These are phyloP conservation scores for Strigomonas culicis DNA, from an alignment of 208 protist species.

Conservation along the genomic window DNA sequence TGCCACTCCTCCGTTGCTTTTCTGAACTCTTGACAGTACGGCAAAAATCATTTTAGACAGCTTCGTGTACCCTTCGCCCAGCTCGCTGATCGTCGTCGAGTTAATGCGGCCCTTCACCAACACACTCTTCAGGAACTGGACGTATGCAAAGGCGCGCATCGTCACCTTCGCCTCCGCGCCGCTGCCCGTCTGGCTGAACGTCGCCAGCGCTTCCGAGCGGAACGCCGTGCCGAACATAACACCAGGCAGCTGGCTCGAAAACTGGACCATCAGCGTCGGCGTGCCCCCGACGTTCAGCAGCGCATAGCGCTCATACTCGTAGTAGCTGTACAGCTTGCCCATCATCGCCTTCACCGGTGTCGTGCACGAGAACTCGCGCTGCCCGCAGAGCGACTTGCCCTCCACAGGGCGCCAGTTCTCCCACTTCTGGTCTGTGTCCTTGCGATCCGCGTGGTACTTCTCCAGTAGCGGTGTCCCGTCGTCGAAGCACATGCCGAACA, in stretches of 20 bases:
- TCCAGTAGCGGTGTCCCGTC: conserved; percentile 37
- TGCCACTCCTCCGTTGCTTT: not conserved
- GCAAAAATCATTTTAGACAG: conserved; percentile 25
- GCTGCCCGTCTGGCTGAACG: conserved; percentile 33
- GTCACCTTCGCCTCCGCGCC: conserved; percentile 20
- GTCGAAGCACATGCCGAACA: conserved; percentile 62
- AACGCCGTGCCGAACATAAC: conserved; percentile 65
- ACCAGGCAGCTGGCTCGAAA: conserved; percentile 51
- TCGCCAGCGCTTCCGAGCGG: conserved; percentile 38
- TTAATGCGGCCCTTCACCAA: conserved; percentile 42
- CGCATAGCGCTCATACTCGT: conserved; percentile 62
- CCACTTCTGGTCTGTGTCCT: conserved; percentile 48
- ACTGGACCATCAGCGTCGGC: conserved; percentile 53
- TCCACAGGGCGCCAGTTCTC: conserved; percentile 33
- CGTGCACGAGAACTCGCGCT: conserved; percentile 50
- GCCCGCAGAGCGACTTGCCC: conserved; percentile 35
- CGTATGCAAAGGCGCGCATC: conserved; percentile 37
- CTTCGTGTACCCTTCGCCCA: conserved; percentile 32
- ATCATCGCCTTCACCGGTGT: conserved; percentile 54
- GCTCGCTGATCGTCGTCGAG: conserved; percentile 31
- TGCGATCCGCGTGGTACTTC: conserved; percentile 36
- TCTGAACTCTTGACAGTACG: conserved; percentile 14
- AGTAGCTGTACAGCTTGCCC: conserved; percentile 42
- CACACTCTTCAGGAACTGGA: conserved; percentile 57
- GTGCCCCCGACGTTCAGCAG: conserved; percentile 43